Evolutionary conservation across 2,329 filamentous ascomycete genomes (phyloP), one percentile per base, ranked within the genome.

Genomic region (Didymosphaeria variabile): DNA sequence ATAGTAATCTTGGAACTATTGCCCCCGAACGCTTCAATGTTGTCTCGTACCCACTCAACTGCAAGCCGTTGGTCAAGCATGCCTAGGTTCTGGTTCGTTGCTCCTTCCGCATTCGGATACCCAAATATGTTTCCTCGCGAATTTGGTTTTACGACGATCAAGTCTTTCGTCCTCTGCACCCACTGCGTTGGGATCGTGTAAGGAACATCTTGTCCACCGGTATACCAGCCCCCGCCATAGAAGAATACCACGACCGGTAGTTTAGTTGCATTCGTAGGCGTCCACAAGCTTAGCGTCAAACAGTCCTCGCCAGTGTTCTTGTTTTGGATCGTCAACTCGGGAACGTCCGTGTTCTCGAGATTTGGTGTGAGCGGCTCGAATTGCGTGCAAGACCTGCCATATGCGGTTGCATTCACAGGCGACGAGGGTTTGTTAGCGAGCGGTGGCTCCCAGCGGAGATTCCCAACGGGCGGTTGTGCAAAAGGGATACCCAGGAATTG

Each of bases 171-270:
- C 5, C 72, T 71, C n/a, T 64, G 44, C n/a, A 65, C 65, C 58
- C 64, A 67, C 15, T 47, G 44, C 19, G 58, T 62, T 21, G 42
- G 65, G 31, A 58, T 54, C 29, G 55, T 57, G 13, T 57, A 82
- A 2, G 80, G 77, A 0, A 82, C 75, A 38, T 81, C 71, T 29
- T 80, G 67, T 21, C 81, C 81, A 46, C 82, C 81, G 12, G 70
- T 77, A 3, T 71, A 59, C 58, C 80, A 82, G 8, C 79, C 78
- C 7, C 82, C 82, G 4, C 82, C 82, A 21, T 80, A 79, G 42
- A 83, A 73, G 67, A 79, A 83, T 19, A 83, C 73, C 0, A 79
- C 65, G 1, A 83, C 82, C 1, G 81, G 81, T 5, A 81, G 64
- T 0, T 70, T 15, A 13, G 60, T 63, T 2, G 67, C 71, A 1